Evolutionary conservation across 2,329 filamentous ascomycete genomes (phyloP), one percentile per base, ranked within the genome.

Genomic region (Orbilia brochopaga): DNA sequence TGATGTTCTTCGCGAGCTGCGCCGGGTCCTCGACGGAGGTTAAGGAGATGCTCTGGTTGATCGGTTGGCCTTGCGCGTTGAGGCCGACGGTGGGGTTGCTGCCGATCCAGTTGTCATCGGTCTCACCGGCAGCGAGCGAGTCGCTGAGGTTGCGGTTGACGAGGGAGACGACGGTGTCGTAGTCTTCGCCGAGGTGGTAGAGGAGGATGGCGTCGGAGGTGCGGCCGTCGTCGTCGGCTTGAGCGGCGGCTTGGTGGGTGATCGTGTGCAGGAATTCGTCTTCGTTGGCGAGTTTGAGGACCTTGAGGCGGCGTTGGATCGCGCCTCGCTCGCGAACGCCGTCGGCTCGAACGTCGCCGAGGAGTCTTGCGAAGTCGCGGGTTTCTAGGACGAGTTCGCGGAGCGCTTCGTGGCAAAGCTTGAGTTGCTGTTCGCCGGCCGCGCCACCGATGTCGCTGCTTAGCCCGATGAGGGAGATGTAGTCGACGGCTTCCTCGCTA

Each of bases 331-430:
- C 91, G 69, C 92, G 88, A 73, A 87, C 88, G 21, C 94, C 94
- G 78, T 97, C 91, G 1, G 87, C 86, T 69, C 88, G 86, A 76
- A 99, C 92, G 78, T 99, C 95, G 59, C 95, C 94, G 54, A 99
- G 87, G 13, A 99, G 83, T 77, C 91, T 90, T 77, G 92, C 93
- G 80, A 97, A 99, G 78, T 99, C 94, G 75, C 93, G 87, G 19
- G 92, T 96, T 81, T 99, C 94, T n/a, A 99, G 84, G 24, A 97
- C 92, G 63, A 97, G 87, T 80, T 97, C 94, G 37, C 92, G 90
- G 65, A 99, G 83, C 5, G 92, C 93, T 79, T 96, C 91, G 79
- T 97, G 91, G 80, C 93, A 97, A 40, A 97, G 85, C 53, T 85
- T 86, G 59, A 88, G 86, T 78, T 96, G 93, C 48, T 88, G 88